Percentiles rank a stretch among this genome's conserved stretches.
Evolutionary conservation across 352 stramenopile species (phyloP).

Genomic region (Pythium dissimile): DNA sequence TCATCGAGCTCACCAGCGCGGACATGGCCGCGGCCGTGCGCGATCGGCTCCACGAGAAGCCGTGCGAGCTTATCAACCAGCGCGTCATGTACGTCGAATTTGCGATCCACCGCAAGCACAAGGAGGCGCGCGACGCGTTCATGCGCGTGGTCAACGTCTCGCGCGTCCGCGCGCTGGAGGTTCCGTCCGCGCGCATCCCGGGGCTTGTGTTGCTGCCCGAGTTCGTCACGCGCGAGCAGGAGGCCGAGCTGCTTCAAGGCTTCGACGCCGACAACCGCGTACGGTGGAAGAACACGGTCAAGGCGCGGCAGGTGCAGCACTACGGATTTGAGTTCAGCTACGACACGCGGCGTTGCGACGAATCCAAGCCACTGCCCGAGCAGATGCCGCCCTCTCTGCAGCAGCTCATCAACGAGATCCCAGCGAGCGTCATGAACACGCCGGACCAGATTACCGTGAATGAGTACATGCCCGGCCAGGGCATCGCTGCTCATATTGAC

Average conservation of each 20-base stretch:
- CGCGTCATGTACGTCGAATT: conserved; percentile 78
- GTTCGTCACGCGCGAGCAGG: conserved; percentile 64
- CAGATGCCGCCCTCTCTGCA: conserved; percentile 40
- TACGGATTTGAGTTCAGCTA: conserved; percentile 89
- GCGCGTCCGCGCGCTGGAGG: conserved; percentile 34
- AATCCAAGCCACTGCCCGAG: conserved; percentile 37
- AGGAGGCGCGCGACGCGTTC: conserved; percentile 61
- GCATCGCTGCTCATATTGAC: conserved; percentile 86
- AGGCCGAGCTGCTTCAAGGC: conserved; percentile 43
- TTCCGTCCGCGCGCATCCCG: conserved; percentile 45
- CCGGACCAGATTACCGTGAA: conserved; percentile 87
- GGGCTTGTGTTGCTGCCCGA: conserved; percentile 58
- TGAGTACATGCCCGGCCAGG: conserved; percentile 87
- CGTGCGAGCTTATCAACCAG: conserved; percentile 45
- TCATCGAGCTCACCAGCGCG: conserved; percentile 43
- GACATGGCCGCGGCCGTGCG: conserved; percentile 23
- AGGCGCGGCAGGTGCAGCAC: conserved; percentile 84
- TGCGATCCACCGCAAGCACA: conserved; percentile 56
- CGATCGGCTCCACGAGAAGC: conserved; percentile 50
- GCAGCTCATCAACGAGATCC: conserved; percentile 51
- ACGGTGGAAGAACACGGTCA: conserved; percentile 70
- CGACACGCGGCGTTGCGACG: conserved; percentile 66
- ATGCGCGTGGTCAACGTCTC: conserved; percentile 54
- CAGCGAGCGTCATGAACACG: conserved; percentile 49
- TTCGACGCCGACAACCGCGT: conserved; percentile 53